phyloP scores from a whole-genome alignment of 768 basidiomycete genomes.

The Cyclocybe aegerita region DNA sequence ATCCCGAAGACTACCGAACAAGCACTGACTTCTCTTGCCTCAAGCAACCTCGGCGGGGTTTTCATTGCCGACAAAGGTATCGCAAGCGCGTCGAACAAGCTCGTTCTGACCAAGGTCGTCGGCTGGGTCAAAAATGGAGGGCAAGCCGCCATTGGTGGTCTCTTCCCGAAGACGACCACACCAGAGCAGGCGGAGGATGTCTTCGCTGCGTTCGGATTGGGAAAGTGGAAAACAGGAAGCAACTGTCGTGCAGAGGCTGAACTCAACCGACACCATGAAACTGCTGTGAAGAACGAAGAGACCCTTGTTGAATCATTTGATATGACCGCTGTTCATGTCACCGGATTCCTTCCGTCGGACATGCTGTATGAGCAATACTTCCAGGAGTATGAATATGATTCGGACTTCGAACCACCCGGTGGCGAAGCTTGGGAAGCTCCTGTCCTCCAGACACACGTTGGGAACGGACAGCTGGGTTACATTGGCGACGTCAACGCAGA shows the following conservation, averaged over 20 bases:
- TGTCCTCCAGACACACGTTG: conserved; percentile 21
- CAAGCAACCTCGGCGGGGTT: conserved; percentile 25
- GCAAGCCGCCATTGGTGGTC: not conserved
- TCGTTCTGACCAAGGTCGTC: conserved; percentile 21
- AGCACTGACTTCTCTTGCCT: conserved; percentile 20
- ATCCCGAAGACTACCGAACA: conserved; percentile 11
- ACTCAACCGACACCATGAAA: conserved; percentile 6
- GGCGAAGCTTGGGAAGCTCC: conserved; percentile 19
- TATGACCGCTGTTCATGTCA: conserved; percentile 14
- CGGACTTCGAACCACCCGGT: not conserved
- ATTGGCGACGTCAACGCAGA: conserved; percentile 33
- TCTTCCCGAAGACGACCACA: not conserved
- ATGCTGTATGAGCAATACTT: conserved; percentile 10
- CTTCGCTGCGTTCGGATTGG: too few species aligned
- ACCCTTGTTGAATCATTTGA: conserved; percentile 10
- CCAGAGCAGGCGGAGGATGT: too few species aligned
- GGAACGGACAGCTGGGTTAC: conserved; percentile 31
- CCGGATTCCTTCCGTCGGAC: conserved; percentile 8
- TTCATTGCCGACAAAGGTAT: conserved; percentile 28
- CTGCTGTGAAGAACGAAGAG: conserved; percentile 4
- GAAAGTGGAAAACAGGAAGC: too few species aligned
- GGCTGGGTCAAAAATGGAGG: not conserved
- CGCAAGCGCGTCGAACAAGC: conserved; percentile 10
- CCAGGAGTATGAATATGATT: too few species aligned
- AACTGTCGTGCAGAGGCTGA: not conserved